Conservation (phyloP, 805 yeast species). For the Kockiozyma suomiensis region DNA sequence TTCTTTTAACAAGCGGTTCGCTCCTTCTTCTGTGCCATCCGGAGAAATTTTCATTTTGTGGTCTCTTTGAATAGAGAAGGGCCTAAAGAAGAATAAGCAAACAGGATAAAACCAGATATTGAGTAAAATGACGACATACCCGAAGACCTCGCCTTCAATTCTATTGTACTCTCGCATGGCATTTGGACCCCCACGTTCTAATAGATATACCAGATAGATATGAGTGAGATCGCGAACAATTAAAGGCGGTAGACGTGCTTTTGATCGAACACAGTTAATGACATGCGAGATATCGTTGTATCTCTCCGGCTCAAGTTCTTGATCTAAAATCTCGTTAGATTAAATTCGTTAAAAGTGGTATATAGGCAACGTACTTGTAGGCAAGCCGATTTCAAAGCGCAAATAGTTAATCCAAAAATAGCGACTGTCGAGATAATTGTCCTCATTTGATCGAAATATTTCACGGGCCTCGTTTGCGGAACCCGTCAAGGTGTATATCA, state of each 20-base stretch:
- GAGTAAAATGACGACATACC: conserved; percentile 19
- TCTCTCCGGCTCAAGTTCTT: conserved; percentile 14
- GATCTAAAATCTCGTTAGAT: neutral
- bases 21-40: conserved; percentile 18
- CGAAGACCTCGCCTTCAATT: conserved; percentile 36
- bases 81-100: conserved; percentile 3
- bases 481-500: conserved; percentile 34
- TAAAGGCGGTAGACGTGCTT: conserved; percentile 37
- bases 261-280: conserved; percentile 30
- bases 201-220: conserved; percentile 36
- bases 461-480: conserved; percentile 36
- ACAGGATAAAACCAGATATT: neutral
- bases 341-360: neutral
- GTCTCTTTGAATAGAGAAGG: conserved; percentile 27
- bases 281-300: conserved; percentile 20
- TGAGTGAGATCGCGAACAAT: conserved; percentile 39
- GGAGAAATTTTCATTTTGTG: conserved; percentile 19
- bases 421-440: conserved; percentile 34
- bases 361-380: conserved; percentile 17
- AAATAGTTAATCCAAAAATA: conserved; percentile 42
- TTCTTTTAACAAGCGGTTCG: neutral
- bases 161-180: conserved; percentile 32
- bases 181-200: conserved; percentile 32
- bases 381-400: conserved; percentile 39
- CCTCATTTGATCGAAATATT: conserved; percentile 33